Evolutionary conservation across 2,329 filamentous ascomycete genomes (phyloP).

Genomic region (Sporothrix phasma): DNA sequence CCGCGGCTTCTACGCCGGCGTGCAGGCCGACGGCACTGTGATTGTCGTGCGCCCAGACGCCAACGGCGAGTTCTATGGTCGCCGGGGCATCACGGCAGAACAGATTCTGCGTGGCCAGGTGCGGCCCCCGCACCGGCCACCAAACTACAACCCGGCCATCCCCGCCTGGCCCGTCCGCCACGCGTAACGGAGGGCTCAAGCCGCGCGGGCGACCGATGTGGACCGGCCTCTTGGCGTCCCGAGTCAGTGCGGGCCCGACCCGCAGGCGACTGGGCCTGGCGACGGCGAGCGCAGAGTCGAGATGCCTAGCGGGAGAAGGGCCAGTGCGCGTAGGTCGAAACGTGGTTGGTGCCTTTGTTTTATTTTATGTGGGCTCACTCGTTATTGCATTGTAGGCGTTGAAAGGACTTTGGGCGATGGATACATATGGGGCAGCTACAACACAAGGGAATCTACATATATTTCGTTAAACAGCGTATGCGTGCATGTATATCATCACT

Average conservation of each 20-base stretch:
- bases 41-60: slow-evolving; percentile 62
- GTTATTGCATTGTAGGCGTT: background rate
- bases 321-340: background rate
- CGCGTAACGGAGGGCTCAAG: slow-evolving; percentile 19
- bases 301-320: background rate
- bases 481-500: too few species aligned
- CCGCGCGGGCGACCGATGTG: slow-evolving; percentile 16
- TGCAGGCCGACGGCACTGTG: slow-evolving; percentile 65
- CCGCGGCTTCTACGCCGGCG: slow-evolving; percentile 59
- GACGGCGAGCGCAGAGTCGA: background rate
- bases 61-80: slow-evolving; percentile 61
- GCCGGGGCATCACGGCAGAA: slow-evolving; percentile 18
- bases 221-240: slow-evolving; percentile 7
- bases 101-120: slow-evolving; percentile 19
- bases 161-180: background rate
- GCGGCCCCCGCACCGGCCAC: slow-evolving; percentile 16
- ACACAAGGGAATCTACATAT: too few species aligned
- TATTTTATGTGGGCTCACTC: too few species aligned
- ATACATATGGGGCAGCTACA: too few species aligned
- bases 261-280: slow-evolving; percentile 10
- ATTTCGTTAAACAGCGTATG: too few species aligned
- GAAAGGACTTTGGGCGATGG: background rate
- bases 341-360: background rate
- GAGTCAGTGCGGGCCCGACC: slow-evolving; percentile 9
- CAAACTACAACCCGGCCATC: slow-evolving; percentile 4